Conservation (phyloP, 202 grass and related monocot species). For the Panicum virgatum region DNA sequence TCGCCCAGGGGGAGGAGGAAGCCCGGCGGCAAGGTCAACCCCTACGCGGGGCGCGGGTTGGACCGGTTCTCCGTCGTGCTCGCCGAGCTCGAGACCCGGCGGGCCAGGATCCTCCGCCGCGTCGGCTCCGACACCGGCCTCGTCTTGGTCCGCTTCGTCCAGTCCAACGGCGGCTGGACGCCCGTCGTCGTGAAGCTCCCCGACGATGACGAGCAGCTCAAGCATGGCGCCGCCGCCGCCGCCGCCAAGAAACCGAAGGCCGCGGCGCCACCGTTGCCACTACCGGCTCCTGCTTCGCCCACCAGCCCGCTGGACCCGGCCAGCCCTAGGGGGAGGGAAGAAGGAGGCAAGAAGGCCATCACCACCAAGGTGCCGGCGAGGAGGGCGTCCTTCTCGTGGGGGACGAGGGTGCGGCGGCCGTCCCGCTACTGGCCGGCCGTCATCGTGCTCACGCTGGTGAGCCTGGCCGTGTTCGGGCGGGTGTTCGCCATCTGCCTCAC, state of each 20-base stretch:
- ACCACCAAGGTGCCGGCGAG: background rate
- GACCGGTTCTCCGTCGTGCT: constrained; percentile 70
- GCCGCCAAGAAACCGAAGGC: constrained; percentile 10
- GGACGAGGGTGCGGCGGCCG: constrained; percentile 32
- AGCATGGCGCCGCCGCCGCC: background rate
- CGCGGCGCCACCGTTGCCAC: background rate
- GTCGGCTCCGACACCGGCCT: constrained; percentile 34
- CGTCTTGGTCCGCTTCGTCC: constrained; percentile 61
- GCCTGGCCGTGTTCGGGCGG: constrained; percentile 53
- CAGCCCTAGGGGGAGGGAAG: constrained; percentile 20
- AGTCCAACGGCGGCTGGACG: constrained; percentile 48
- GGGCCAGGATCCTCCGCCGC: constrained; percentile 57
- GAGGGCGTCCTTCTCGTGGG: constrained; percentile 32
- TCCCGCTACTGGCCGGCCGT: constrained; percentile 43
- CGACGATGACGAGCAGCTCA: constrained; percentile 31
- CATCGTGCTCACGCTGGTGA: constrained; percentile 50
- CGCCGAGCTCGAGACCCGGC: constrained; percentile 58
- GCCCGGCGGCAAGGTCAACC: constrained; percentile 51
- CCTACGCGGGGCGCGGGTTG: constrained; percentile 53
- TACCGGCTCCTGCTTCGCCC: background rate
- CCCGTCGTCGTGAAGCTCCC: constrained; percentile 59
- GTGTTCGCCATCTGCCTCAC: constrained; percentile 69
- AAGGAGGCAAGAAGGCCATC: background rate
- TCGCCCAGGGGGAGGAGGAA: constrained; percentile 40
- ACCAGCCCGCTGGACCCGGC: background rate